Evolutionary conservation across 805 yeast species (phyloP), one percentile per base, ranked within the genome.

Genomic region (Wickerhamomyces pijperi): DNA sequence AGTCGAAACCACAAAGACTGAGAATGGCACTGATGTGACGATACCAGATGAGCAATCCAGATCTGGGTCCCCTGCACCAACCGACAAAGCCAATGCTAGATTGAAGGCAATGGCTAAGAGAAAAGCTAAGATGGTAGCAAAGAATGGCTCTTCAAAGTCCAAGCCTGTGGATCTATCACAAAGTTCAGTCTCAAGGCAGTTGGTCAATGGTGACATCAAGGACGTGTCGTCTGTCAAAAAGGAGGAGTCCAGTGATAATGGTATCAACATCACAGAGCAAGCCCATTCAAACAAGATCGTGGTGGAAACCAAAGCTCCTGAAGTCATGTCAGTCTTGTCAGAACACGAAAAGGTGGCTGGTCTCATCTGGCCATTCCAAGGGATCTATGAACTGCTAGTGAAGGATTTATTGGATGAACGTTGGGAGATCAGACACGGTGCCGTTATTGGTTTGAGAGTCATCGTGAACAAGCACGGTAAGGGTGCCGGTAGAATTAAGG

Each of bases 401-500:
- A 75, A 75, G 32, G 95, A 87, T 49, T 61, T 92, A 42, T 85
- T 85, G 54, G 78, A 80, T 44, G 94, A 85, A 32, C 68, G 70
- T 34, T 92, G 99, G 99, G 97, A 92, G 61, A 70, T 80, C 14
- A 74, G 99, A 49, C 99, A 92, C 60, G 99, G 98, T 28, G 87
- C 97, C 0, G 83, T 94, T 3, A 68, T 92, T 50, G 97, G 97
- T 0, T 63, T 92, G 31, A 70, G 97, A 54, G 99, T 92, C 56
- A 69, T 92, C 39, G 68, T 86, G 36, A 74, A 76, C 43, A 77
- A 74, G 43, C 97, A 88, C 49, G 96, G 96, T 0, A 64, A 63
- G 21, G 82, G 90, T 19, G 94, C 90, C 2, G 96, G 96, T 14
- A 72, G 94, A 59, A 70, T 84, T 6, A 69, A 70, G 52, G 84